These are phyloP conservation scores for Anthracocystis walkeri DNA, from an alignment of 1,284 basidiomycete genomes.

Conservation along the genomic window DNA sequence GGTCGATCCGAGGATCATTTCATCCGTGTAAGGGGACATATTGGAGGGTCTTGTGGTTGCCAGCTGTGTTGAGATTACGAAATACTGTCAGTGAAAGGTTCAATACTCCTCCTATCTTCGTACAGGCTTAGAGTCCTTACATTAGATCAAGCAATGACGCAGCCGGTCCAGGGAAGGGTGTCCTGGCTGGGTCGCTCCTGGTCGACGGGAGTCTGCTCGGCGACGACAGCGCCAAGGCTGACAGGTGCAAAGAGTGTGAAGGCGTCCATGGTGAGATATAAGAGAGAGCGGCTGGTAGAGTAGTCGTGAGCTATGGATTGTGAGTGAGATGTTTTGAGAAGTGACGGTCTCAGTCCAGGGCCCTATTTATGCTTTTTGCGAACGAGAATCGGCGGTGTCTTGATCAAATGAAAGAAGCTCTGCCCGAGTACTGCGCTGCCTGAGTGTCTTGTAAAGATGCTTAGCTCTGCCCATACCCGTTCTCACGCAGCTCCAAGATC, in stretches of 20 bases:
- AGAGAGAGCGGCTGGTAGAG: background rate
- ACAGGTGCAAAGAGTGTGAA: constrained; percentile 23
- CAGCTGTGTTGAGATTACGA: background rate
- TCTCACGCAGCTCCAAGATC: no score
- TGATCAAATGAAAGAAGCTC: background rate
- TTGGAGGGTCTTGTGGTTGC: background rate
- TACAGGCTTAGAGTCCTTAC: background rate
- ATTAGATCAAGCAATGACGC: constrained; percentile 11
- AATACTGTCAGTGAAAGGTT: background rate
- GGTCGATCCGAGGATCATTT: no score
- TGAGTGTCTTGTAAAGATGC: no score
- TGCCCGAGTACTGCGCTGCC: no score
- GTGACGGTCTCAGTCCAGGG: background rate
- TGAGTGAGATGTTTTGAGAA: background rate
- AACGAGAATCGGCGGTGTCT: background rate
- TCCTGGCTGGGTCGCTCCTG: constrained; percentile 1
- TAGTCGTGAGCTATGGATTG: background rate
- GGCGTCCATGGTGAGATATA: constrained; percentile 16
- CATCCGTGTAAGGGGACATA: no score
- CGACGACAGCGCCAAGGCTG: constrained; percentile 20
- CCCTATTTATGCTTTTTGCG: constrained; percentile 6
- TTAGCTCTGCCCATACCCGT: no score
- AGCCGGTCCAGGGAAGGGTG: constrained; percentile 14
- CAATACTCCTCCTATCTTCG: background rate
- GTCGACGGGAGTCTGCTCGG: constrained; percentile 23